Base-by-base conservation (phyloP, 2,329 filamentous ascomycete genomes). In the Periconia macrospinosa region DNA sequence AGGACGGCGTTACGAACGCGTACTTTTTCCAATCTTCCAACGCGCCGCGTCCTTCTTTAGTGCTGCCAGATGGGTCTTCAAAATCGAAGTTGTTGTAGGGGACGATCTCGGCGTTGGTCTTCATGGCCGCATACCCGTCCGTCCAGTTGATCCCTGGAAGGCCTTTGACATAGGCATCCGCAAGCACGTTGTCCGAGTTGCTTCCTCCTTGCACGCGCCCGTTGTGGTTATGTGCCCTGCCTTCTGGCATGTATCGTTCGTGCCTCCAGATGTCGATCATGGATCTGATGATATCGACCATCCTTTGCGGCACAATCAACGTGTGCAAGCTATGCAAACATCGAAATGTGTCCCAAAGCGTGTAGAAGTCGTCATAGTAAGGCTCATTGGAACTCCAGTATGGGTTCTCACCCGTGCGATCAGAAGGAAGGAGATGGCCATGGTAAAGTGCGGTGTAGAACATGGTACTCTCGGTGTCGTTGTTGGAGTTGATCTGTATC, bases 161-260 rank as follows among this genome's bases (percentile, higher is more conserved):
- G 0, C 86, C 86, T 66, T 90, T 90, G 23, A 88, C 80, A 58
- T 84, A 90, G 0, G 87, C 87, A 64, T 90, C 87, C 2, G 87
- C 87, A 19, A 90, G 81, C 7, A 69, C 68, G 35, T 68, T 71
- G 45, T 74, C 71, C 8, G 70, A 68, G 49, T 74, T 69, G 19
- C 60, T 65, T 17, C 71, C 71, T 15, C 71, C 70, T 55, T 74
- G 70, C 1, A 69, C 67, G 13, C 49, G 54, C 15, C 70, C 71
- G 19, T 73, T 74, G 53, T 67, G 73, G 30, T 71, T 68, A 1
- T 67, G 63, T 27, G 61, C 65, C 11, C 71, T 61, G 0, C 67
- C 70, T 49, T 73, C 71, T 0, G 71, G 71, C 62, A 74, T 68
- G 47, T 54, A 74, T 7, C 69, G 67, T 43, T 73, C 71, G 33